Base-by-base conservation (phyloP, 306 rosid species). In the Cucumis hystrix region DNA sequence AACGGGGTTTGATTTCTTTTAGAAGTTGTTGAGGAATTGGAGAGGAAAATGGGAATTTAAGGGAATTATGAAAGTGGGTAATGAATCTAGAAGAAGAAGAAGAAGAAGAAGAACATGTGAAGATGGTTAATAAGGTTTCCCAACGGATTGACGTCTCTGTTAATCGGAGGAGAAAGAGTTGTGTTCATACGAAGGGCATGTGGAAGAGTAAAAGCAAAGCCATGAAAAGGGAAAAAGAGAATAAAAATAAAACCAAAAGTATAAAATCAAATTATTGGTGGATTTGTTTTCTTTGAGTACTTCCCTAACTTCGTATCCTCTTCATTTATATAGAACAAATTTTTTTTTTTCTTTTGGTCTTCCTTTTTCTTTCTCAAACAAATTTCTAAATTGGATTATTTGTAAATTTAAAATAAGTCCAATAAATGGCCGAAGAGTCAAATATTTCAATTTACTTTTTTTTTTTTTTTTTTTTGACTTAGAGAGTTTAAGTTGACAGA, bases 91-190 rank as follows among this genome's bases (percentile, higher is more conserved):
- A 52, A 52, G 49, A 43, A 39, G 45, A 51, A 59, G 67, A 17
- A 87, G 17, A 89, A 43, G 54, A 52, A 52, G 49, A 52, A 52
- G 57, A 47, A 70, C 75, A 70, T 70, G 75, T 70, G 75, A 70
- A 47, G 75, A 17, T 47, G 75, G n/a, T 70, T 70, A 70, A 70
- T 47, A 47, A 47, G 54, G 54, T 47, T 3, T 18, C 59, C 23
- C 40, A 47, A 70, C 59, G 14, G 57, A 68, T 12, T 43, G 56
- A 45, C 35, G 70, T 23, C 10, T 17, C 23, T 13, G 54, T 47
- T 47, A 1, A 47, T 47, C 54, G 54, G 6, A 47, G 54, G 1
- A 47, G 16, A 47, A 47, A 47, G 54, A 47, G 54, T 47, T 47
- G 54, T 47, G 54, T 13, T 47, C 60, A 47, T 71, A 70, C 58